phyloP scores from a whole-genome alignment of 345 rosid species.

The Eutrema japonicum region DNA sequence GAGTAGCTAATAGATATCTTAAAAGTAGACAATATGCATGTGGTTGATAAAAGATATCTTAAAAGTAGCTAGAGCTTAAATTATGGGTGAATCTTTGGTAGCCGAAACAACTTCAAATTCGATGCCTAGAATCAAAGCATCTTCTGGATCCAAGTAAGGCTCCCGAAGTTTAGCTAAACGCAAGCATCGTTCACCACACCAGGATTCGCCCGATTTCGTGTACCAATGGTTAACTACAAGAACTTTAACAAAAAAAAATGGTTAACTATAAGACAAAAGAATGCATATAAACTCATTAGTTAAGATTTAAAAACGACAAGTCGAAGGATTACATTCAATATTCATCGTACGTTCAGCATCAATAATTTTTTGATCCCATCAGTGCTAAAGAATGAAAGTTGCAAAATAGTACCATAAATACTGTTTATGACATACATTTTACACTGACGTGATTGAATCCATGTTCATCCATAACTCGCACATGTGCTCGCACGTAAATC shows the following conservation, averaged over 20 bases:
- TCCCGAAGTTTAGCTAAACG: conserved; percentile 1
- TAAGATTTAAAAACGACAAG: not conserved
- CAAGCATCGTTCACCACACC: not conserved
- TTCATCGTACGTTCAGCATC: not conserved
- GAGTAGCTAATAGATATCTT: not conserved
- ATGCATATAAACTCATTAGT: not conserved
- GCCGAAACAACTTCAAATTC: conserved; percentile 3
- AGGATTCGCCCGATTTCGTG: not conserved
- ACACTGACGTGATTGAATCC: too few species aligned
- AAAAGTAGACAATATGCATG: not conserved
- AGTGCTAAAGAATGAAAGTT: too few species aligned
- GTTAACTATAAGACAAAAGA: too few species aligned
- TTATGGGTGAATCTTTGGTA: not conserved
- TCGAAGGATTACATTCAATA: not conserved
- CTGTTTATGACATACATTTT: too few species aligned
- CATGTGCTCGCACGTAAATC: too few species aligned
- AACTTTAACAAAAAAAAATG: too few species aligned
- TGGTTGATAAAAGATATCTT: not conserved
- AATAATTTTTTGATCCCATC: too few species aligned
- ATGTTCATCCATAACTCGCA: too few species aligned
- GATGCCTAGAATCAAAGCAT: not conserved
- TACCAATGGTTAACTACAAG: not conserved
- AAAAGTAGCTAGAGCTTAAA: not conserved
- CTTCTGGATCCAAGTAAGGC: not conserved
- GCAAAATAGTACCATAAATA: too few species aligned